phyloP scores from a whole-genome alignment of 805 yeast genomes.

The Kodamaea leandrae region DNA sequence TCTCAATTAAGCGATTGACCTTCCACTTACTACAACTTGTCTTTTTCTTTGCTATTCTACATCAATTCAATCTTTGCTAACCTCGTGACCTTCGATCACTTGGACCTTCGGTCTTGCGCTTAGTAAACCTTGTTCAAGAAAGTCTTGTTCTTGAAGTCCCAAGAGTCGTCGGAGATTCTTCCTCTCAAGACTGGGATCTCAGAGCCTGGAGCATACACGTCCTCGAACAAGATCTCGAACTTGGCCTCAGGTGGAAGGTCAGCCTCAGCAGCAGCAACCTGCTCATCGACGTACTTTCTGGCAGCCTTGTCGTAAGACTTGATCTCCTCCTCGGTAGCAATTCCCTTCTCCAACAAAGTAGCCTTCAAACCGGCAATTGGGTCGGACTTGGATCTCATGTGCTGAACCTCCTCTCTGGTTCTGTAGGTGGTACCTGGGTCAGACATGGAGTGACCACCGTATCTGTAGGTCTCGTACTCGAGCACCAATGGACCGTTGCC shows the following conservation, averaged over 20 bases:
- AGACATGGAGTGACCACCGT: constrained; percentile 99
- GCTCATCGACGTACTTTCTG: constrained; percentile 92
- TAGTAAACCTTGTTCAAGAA: constrained; percentile 48
- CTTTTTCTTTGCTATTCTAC: too few species aligned
- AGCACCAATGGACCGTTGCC: constrained; percentile 96
- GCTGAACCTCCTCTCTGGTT: constrained; percentile 99
- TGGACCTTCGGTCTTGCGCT: constrained; percentile 4
- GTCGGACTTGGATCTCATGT: constrained; percentile 98
- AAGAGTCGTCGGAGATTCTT: constrained; percentile 92
- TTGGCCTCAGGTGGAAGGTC: constrained; percentile 95
- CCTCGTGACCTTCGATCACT: too few species aligned
- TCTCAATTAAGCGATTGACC: too few species aligned
- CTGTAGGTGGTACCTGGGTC: constrained; percentile 99
- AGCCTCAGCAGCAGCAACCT: constrained; percentile 89
- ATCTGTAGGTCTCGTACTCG: constrained; percentile 98
- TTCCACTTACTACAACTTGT: too few species aligned
- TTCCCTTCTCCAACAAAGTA: constrained; percentile 72
- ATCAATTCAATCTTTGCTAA: background rate
- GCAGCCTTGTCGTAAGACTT: constrained; percentile 94
- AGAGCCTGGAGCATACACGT: constrained; percentile 91
- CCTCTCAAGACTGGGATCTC: constrained; percentile 94
- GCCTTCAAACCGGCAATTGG: constrained; percentile 96
- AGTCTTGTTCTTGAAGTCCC: constrained; percentile 64
- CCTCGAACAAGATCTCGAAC: constrained; percentile 92
- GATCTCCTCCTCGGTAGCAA: constrained; percentile 93